These are phyloP conservation scores for Pseudocercospora pini-densiflorae DNA, from an alignment of 2,329 filamentous ascomycete species.

Conservation along the genomic window DNA sequence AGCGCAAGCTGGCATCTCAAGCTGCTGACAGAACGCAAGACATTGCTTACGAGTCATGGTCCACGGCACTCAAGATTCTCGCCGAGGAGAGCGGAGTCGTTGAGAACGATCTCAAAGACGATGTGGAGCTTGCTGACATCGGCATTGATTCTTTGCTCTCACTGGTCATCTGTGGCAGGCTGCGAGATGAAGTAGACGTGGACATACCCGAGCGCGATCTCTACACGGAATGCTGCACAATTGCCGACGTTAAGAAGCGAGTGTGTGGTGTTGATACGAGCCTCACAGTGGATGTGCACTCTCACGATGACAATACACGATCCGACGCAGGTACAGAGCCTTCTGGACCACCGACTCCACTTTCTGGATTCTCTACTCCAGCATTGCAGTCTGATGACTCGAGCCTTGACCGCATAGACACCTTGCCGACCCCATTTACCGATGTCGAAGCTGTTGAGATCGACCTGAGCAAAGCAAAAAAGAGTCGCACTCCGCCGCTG, in stretches of 20 bases:
- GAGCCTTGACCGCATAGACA: not conserved
- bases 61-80: conserved; percentile 30
- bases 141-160: conserved; percentile 40
- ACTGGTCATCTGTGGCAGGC: conserved; percentile 32
- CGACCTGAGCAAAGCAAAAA: not conserved
- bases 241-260: not conserved
- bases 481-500: not conserved
- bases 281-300: not conserved
- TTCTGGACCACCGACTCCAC: not conserved
- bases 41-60: not conserved
- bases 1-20: not conserved
- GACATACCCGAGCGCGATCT: conserved; percentile 20
- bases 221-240: conserved; percentile 16
- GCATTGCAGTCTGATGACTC: not conserved
- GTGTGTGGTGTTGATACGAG: not conserved
- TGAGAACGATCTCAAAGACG: conserved; percentile 35
- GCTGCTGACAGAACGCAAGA: not conserved
- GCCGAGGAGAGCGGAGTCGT: conserved; percentile 38
- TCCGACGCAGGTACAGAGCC: not conserved
- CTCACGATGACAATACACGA: not conserved
- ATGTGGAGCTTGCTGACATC: conserved; percentile 33
- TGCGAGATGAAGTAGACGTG: conserved; percentile 36
- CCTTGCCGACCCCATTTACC: not conserved
- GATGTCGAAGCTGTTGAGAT: not conserved
- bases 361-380: not conserved